Conservation (phyloP, 768 basidiomycete genomes). For the Suillus placidus region DNA sequence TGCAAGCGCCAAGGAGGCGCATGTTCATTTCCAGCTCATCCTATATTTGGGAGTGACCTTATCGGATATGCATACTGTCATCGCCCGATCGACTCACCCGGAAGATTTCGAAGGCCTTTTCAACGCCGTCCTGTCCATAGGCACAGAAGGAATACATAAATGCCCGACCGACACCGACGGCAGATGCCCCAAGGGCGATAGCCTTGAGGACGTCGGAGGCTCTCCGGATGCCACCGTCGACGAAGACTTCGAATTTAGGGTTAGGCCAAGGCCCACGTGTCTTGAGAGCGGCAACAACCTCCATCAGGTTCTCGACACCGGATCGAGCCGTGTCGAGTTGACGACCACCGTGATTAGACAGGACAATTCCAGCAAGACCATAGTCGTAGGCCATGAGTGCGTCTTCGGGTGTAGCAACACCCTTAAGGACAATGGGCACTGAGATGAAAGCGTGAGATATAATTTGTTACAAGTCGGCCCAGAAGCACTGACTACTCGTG, state of each 20-base stretch:
- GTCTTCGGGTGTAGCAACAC: constrained; percentile 63
- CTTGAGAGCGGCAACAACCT: constrained; percentile 76
- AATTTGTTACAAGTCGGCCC: background rate
- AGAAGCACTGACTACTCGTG: constrained; percentile 52
- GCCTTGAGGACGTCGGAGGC: constrained; percentile 92
- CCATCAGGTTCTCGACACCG: constrained; percentile 87
- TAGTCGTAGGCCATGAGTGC: constrained; percentile 82
- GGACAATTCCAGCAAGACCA: constrained; percentile 73
- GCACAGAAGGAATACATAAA: constrained; percentile 88
- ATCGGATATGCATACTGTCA: background rate
- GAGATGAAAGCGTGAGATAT: constrained; percentile 13
- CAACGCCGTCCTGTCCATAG: constrained; percentile 88
- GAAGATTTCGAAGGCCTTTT: constrained; percentile 78
- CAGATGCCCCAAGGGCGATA: constrained; percentile 86
- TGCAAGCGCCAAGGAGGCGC: constrained; percentile 85
- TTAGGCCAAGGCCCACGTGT: constrained; percentile 78
- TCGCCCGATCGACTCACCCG: constrained; percentile 44
- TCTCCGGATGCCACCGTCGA: constrained; percentile 93
- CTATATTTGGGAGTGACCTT: constrained; percentile 41
- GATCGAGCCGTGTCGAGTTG: constrained; percentile 83
- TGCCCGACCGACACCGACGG: constrained; percentile 84
- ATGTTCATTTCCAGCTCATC: constrained; percentile 99
- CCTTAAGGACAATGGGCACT: constrained; percentile 91
- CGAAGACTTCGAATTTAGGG: constrained; percentile 78
- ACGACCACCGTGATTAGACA: constrained; percentile 87